A percentile compares a stretch with the other conserved stretches of the same genome.
Conservation (phyloP, 192 early-diverging fungal genomes). For the Umbelopsis sp. region DNA sequence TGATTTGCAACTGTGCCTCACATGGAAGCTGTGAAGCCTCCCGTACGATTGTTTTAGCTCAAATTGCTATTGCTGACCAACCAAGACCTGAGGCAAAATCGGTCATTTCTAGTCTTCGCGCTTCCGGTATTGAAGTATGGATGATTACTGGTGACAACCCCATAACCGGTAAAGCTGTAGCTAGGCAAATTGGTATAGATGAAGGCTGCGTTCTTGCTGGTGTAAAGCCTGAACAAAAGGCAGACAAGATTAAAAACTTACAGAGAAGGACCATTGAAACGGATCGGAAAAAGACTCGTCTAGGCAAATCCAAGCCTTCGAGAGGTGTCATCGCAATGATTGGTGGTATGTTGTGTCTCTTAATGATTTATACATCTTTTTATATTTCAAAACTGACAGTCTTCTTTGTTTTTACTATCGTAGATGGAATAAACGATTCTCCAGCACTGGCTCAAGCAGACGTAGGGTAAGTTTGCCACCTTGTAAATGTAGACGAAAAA, state of each 20-base stretch:
- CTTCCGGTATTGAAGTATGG: conserved; percentile 65
- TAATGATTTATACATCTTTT: neutral
- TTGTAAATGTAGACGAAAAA: neutral
- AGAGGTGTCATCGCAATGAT: conserved; percentile 80
- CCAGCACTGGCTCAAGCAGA: conserved; percentile 88
- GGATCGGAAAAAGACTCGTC: neutral
- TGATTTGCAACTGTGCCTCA: conserved; percentile 34
- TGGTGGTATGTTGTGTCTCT: conserved; percentile 43
- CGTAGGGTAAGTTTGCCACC: conserved; percentile 51
- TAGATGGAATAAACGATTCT: conserved; percentile 94
- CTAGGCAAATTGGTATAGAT: conserved; percentile 63
- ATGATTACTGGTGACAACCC: conserved; percentile 82
- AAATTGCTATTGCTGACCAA: conserved; percentile 53
- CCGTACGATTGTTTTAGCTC: conserved; percentile 50
- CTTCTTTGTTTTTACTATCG: neutral
- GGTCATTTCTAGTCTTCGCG: conserved; percentile 51
- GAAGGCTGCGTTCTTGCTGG: conserved; percentile 56
- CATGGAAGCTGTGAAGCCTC: conserved; percentile 32
- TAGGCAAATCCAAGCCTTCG: conserved; percentile 18
- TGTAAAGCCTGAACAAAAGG: conserved; percentile 77
- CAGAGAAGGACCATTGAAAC: conserved; percentile 38
- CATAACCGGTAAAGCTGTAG: conserved; percentile 64
- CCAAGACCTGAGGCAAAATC: conserved; percentile 58
- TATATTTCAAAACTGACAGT: neutral
- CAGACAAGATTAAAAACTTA: conserved; percentile 58